A percentile compares a stretch with the other conserved stretches of the same genome.
These are phyloP conservation scores for Hansfordia pulvinata DNA, from an alignment of 2,329 filamentous ascomycete species.

Conservation along the genomic window DNA sequence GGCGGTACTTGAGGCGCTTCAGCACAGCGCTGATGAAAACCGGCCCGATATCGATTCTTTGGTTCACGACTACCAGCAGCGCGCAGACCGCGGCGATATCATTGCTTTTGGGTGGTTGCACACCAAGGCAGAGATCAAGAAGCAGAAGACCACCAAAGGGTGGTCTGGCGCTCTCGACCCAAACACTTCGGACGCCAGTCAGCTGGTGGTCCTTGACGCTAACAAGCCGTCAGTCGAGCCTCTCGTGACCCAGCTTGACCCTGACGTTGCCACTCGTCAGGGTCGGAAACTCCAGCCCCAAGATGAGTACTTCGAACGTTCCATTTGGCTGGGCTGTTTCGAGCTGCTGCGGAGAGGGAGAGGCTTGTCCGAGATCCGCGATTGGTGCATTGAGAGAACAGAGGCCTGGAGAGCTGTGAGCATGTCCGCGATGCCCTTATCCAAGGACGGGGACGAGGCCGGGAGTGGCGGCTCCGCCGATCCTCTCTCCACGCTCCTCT, in stretches of 20 bases:
- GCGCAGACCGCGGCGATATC: slow-evolving; percentile 66
- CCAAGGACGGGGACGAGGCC: slow-evolving; percentile 28
- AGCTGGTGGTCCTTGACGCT: slow-evolving; percentile 42
- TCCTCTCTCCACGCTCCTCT: slow-evolving; percentile 42
- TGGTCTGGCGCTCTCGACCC: slow-evolving; percentile 54
- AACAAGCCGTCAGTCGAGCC: slow-evolving; percentile 47
- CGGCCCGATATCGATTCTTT: slow-evolving; percentile 62
- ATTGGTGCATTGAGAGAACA: slow-evolving; percentile 76
- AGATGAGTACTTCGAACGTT: slow-evolving; percentile 79
- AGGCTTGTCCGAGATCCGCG: slow-evolving; percentile 56
- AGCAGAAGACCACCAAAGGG: slow-evolving; percentile 66
- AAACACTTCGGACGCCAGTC: slow-evolving; percentile 39
- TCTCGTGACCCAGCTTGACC: slow-evolving; percentile 79
- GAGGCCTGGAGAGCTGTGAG: slow-evolving; percentile 84
- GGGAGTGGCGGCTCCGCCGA: slow-evolving; percentile 26
- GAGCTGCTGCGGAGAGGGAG: slow-evolving; percentile 83
- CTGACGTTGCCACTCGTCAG: slow-evolving; percentile 77
- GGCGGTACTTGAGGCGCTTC: slow-evolving; percentile 74
- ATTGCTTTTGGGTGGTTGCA: slow-evolving; percentile 87
- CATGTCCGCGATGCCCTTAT: slow-evolving; percentile 58
- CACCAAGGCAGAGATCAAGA: slow-evolving; percentile 80
- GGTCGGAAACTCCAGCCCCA: slow-evolving; percentile 61
- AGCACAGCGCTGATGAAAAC: slow-evolving; percentile 54
- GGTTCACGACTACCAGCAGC: slow-evolving; percentile 61
- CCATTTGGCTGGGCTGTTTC: slow-evolving; percentile 89